Evolutionary conservation across 2,329 filamentous ascomycete genomes (phyloP).

Genomic region (Metarhizium humberi): DNA sequence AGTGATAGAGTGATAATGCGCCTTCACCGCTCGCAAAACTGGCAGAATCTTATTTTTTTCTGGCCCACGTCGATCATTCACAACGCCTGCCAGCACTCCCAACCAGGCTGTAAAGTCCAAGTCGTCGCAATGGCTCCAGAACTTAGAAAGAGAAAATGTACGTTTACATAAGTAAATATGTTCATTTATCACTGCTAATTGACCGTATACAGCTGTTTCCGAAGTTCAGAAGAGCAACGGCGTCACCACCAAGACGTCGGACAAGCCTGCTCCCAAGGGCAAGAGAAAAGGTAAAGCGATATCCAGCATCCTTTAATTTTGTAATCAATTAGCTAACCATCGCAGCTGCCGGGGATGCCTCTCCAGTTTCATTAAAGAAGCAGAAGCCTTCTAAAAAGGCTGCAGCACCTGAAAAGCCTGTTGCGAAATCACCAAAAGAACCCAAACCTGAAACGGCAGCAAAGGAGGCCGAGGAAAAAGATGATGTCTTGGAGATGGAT

Average conservation of each 20-base stretch:
- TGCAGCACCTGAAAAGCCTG: constrained; percentile 1
- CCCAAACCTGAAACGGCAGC: constrained; percentile 22
- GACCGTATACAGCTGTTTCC: constrained; percentile 12
- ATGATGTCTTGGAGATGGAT: constrained; percentile 21
- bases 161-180: constrained; percentile 1
- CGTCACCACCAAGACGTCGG: constrained; percentile 15
- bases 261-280: constrained; percentile 25
- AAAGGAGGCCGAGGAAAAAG: constrained; percentile 16
- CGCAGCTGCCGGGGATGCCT: constrained; percentile 21
- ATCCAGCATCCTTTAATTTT: constrained; percentile 10
- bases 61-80: constrained; percentile 2
- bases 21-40: constrained; percentile 20
- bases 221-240: constrained; percentile 22
- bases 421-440: constrained; percentile 20
- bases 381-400: constrained; percentile 11
- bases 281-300: constrained; percentile 22
- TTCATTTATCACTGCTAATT: constrained; percentile 9
- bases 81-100: neutral
- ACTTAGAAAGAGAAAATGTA: constrained; percentile 30
- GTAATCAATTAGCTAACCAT: constrained; percentile 1
- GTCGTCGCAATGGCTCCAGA: constrained; percentile 34
- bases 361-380: constrained; percentile 26
- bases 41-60: constrained; percentile 30
- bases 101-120: neutral
- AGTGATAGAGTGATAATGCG: constrained; percentile 12